These are phyloP conservation scores for Termitomyces sp. DNA, from an alignment of 768 basidiomycete genomes.

Conservation along the genomic window DNA sequence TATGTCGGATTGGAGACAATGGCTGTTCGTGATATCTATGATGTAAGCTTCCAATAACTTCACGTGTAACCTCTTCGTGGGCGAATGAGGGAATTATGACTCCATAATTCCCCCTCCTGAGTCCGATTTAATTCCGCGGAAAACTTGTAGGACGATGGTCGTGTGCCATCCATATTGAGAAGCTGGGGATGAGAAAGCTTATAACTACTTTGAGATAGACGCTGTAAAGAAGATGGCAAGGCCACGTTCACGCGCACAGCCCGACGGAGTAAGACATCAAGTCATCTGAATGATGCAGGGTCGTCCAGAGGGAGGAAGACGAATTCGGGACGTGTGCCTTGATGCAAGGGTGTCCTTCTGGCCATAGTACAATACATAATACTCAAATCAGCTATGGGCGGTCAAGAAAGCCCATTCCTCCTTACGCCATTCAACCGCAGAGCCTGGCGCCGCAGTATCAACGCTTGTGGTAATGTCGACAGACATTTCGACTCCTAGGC, in stretches of 20 bases:
- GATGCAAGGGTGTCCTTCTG: background rate
- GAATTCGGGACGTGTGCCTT: constrained; percentile 1
- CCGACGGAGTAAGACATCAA: background rate
- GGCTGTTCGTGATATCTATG: background rate
- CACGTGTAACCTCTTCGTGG: background rate
- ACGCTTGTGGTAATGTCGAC: background rate
- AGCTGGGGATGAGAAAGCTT: background rate
- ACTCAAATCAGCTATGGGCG: background rate
- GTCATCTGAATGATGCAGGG: constrained; percentile 7
- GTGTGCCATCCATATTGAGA: background rate
- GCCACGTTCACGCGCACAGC: constrained; percentile 2
- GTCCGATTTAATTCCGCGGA: background rate
- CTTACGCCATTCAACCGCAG: background rate
- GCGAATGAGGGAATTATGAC: background rate
- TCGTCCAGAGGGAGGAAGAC: background rate
- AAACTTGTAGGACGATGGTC: background rate
- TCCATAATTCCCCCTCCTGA: background rate
- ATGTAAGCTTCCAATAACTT: background rate
- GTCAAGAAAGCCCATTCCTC: background rate
- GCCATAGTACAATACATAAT: background rate
- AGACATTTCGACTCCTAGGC: constrained; percentile 9
- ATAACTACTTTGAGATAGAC: background rate
- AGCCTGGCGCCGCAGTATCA: background rate
- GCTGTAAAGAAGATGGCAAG: background rate
- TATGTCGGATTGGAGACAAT: background rate